Evolutionary conservation across 805 yeast species (phyloP), one percentile per base, ranked within the genome.

Genomic region (Suhomyces emberorum): DNA sequence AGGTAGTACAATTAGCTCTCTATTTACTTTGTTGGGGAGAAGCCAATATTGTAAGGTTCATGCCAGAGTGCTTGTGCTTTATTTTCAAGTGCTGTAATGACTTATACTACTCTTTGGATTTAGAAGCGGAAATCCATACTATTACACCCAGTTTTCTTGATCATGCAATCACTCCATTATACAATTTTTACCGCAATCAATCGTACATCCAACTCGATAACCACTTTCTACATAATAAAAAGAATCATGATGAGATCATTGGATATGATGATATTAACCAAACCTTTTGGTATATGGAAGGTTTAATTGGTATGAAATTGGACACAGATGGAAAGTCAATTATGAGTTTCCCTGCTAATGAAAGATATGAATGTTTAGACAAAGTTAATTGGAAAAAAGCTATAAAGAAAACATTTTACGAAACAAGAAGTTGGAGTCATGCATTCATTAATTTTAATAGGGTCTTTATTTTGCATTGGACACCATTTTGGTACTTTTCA

Each of bases 251-350:
- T 11, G 62, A 74, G 18, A 76, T 77, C 4, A 79, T 88, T 40
- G 96, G 96, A 0, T 88, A 88, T 57, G 96, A 88, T 62, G 96
- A 88, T 57, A 79, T 88, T 57, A 88, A 88, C 54, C 96, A 88
- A 51, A 64, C 83, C 25, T 88, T 88, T 52, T 88, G 96, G 96
- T 79, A 83, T 48, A 70, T 78, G 3, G 73, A 77, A 42, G 88
- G 93, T 0, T 64, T 88, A 35, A 77, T 77, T 43, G 70, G 71
- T 34, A 69, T 88, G 14, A 59, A 61, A 2, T 53, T 83, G 21
- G 49, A 59, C 3, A 70, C 69, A 28, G 65, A 72, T 6, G 69
- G 68, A 30, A 54, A 56, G 4, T 59, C 59, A 29, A 54, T 85
- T 16, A 73, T 85, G 58, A 77, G 74, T 41, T 52, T 74, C 22